Evolutionary conservation across 2,329 filamentous ascomycete genomes (phyloP).

Genomic region (Ophiocordyceps camponoti-leonardi): DNA sequence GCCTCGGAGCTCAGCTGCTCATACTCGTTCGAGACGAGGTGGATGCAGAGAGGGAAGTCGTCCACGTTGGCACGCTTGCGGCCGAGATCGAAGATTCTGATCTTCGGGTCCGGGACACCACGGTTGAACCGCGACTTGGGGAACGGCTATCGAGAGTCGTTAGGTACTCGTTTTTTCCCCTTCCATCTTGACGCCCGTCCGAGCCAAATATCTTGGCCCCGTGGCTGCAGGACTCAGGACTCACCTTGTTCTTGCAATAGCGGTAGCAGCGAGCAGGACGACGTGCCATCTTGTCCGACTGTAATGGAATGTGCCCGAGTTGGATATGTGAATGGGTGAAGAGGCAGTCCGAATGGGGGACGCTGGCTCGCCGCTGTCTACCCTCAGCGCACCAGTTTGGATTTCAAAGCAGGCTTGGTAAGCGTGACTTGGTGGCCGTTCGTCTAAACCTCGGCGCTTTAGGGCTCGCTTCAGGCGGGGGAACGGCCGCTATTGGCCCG

Average conservation of each 20-base stretch:
- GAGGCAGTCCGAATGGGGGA: conserved; percentile 10
- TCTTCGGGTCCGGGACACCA: conserved; percentile 76
- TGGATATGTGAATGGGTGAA: conserved; percentile 19
- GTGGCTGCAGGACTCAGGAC: conserved; percentile 10
- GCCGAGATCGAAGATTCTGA: conserved; percentile 97
- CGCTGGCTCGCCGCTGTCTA: conserved; percentile 9
- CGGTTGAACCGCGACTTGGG: conserved; percentile 99
- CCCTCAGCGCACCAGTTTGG: conserved; percentile 17
- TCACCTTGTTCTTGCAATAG: conserved; percentile 99
- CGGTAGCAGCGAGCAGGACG: conserved; percentile 99
- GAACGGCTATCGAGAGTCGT: conserved; percentile 49
- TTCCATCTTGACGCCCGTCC: not conserved
- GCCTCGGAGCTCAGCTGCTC: conserved; percentile 99
- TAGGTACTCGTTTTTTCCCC: not conserved
- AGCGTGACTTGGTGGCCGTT: conserved; percentile 11
- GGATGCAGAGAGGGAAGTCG: conserved; percentile 98
- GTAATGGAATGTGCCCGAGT: conserved; percentile 12
- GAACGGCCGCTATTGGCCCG: conserved; percentile 12
- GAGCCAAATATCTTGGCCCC: not conserved
- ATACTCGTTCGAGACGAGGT: conserved; percentile 99
- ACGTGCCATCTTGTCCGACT: conserved; percentile 89
- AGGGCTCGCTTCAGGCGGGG: conserved; percentile 13
- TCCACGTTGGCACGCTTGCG: conserved; percentile 98
- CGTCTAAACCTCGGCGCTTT: conserved; percentile 22
- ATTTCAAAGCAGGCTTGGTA: conserved; percentile 36